These are phyloP conservation scores for Magnolia officinalis DNA, from an alignment of 164 flowering plant species.

Conservation along the genomic window DNA sequence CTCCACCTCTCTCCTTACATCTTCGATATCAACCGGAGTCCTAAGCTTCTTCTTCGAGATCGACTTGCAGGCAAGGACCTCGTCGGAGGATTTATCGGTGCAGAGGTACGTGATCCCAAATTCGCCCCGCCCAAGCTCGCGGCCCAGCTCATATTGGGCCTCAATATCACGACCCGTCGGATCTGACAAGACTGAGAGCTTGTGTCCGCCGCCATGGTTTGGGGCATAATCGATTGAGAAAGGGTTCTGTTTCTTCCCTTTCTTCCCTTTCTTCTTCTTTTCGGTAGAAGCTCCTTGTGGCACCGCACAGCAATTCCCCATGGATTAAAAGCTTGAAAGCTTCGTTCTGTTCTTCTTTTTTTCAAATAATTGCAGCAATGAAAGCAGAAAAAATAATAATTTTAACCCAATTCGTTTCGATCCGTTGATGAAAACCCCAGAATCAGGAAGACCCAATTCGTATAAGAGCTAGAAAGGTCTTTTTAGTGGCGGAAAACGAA, in stretches of 20 bases:
- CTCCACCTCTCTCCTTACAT: constrained; percentile 82
- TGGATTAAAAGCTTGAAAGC: constrained; percentile 24
- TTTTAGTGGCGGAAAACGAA: not conserved
- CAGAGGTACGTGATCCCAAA: constrained; percentile 84
- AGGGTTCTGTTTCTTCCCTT: constrained; percentile 57
- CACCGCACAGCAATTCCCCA: constrained; percentile 81
- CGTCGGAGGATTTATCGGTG: constrained; percentile 52
- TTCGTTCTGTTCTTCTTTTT: not conserved
- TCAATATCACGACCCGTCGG: constrained; percentile 66
- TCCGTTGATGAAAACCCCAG: not conserved
- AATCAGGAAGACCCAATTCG: not conserved
- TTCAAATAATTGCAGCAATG: not conserved
- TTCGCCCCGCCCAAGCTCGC: constrained; percentile 84
- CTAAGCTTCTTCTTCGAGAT: constrained; percentile 83
- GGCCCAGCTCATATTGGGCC: constrained; percentile 57
- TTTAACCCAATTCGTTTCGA: not conserved
- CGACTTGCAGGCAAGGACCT: constrained; percentile 70
- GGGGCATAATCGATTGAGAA: constrained; percentile 47
- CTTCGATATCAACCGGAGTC: constrained; percentile 74
- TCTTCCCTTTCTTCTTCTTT: constrained; percentile 38
- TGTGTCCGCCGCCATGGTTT: constrained; percentile 24
- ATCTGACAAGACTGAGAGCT: constrained; percentile 48
- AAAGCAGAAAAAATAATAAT: not conserved
- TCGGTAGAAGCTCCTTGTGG: constrained; percentile 25
- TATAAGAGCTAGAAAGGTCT: not conserved